Evolutionary conservation across 176 grass and related monocot genomes (phyloP).

Genomic region (Lolium multiflorum): DNA sequence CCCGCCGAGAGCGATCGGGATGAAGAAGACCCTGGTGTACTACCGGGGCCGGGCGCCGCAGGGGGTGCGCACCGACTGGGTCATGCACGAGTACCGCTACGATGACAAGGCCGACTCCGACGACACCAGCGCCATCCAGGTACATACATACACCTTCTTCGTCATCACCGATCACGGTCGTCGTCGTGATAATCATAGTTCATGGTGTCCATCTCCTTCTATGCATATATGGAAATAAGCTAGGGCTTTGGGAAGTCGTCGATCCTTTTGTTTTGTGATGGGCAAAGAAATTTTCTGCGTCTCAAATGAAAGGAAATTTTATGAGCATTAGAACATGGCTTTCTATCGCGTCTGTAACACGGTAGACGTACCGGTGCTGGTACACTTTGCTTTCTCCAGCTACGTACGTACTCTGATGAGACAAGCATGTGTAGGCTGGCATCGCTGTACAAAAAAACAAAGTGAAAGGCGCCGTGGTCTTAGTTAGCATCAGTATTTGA

Average conservation of each 20-base stretch:
- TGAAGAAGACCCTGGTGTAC: constrained; percentile 99
- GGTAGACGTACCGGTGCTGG: neutral
- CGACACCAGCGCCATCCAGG: constrained; percentile 87
- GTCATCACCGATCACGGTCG: too few relatives aligned
- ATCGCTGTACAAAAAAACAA: neutral
- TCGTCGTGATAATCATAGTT: neutral
- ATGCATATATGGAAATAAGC: neutral
- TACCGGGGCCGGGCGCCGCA: constrained; percentile 94
- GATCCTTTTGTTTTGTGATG: neutral
- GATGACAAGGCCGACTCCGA: constrained; percentile 89
- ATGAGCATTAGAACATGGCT: constrained; percentile 28
- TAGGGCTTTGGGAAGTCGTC: constrained; percentile 12
- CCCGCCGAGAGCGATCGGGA: constrained; percentile 68
- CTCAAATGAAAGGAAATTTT: neutral
- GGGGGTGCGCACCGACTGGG: constrained; percentile 92
- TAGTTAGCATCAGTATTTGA: constrained; percentile 3
- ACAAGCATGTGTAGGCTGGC: constrained; percentile 32
- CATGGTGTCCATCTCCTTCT: too few relatives aligned
- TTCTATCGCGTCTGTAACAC: constrained; percentile 1
- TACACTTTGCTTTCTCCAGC: neutral
- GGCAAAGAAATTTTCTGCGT: constrained; percentile 27
- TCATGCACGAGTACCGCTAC: constrained; percentile 99
- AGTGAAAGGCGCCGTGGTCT: neutral
- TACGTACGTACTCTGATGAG: constrained; percentile 2
- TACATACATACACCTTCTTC: neutral